Evolutionary conservation across 352 stramenopile species (phyloP), one percentile per base, ranked within the genome.

Genomic region (Phytophthora tubulina): DNA sequence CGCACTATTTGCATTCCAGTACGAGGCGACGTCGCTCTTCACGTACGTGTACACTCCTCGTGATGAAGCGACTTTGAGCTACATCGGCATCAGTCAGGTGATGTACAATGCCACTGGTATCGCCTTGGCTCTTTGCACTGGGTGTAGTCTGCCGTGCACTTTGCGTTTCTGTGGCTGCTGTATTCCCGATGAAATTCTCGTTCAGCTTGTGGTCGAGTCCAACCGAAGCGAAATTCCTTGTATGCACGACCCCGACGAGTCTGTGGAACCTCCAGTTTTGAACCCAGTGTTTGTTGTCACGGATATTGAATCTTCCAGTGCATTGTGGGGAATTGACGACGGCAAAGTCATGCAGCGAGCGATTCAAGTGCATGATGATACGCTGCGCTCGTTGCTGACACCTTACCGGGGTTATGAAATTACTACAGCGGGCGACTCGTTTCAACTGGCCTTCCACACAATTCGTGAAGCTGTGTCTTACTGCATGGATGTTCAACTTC

Each of bases 321-420:
- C 73, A 9, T 67, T 91, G 15, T 91, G 81, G 84, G 76, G 65
- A n/a, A 77, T 85, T 11, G 78, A 70, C 9, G 79, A 86, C 45
- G 73, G 75, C 32, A 73, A 74, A 6, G 70, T 86, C 31, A 86
- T 90, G 76, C 79, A 86, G 48, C 64, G 63, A 3, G 76, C 79
- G 8, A 84, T 73, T 45, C 68, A 82, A 42, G 49, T 84, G 3
- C 82, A 89, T 44, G 82, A 89, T 39, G 69, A 85, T 48, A 74
- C 77, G 1, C 53, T 89, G 11, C 79, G 79, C 0, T 75, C 76
- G 1, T 41, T 78, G 55, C 45, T 89, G 41, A 56, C 63, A n/a
- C 78, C 79, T 17, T 80, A 92, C 39, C 75, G 76, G 41, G 86
- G 86, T 10, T 94, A 94, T 56, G 86, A 94, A 63, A 90, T 94